Evolutionary conservation across 1,284 basidiomycete genomes (phyloP).

Genomic region (Boletus semigastroideus): DNA sequence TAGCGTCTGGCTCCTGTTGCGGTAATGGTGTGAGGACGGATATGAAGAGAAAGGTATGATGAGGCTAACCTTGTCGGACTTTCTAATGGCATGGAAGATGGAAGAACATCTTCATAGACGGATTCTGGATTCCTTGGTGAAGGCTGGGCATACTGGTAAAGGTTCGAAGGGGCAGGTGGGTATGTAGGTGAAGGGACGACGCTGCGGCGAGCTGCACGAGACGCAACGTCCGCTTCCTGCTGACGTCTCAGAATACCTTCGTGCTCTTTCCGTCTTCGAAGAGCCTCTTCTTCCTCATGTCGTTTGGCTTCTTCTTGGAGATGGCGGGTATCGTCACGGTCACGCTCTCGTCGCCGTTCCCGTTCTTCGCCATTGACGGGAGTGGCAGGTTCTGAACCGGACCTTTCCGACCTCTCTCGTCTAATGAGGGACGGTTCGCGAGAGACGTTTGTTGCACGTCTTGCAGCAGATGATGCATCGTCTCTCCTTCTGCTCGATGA

Average conservation of each 20-base stretch:
- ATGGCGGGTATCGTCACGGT: constrained; percentile 18
- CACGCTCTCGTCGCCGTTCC: constrained; percentile 28
- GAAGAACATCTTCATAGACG: constrained; percentile 24
- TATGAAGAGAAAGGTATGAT: constrained; percentile 25
- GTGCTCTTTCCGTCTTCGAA: constrained; percentile 40
- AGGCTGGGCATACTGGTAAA: constrained; percentile 25
- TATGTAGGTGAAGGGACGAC: constrained; percentile 23
- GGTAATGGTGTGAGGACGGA: constrained; percentile 27
- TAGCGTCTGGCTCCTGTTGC: constrained; percentile 20
- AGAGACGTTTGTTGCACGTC: constrained; percentile 28
- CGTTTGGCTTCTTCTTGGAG: constrained; percentile 27
- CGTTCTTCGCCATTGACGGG: constrained; percentile 29
- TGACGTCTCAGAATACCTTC: constrained; percentile 49
- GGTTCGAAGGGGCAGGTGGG: constrained; percentile 14
- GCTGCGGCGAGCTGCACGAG: constrained; percentile 27
- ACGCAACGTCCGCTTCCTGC: constrained; percentile 38
- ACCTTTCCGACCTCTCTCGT: constrained; percentile 29
- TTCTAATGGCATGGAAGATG: constrained; percentile 44
- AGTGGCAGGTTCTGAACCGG: constrained; percentile 27
- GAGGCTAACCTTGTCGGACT: constrained; percentile 42
- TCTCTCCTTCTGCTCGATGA: constrained; percentile 25
- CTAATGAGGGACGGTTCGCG: constrained; percentile 25
- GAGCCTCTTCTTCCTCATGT: constrained; percentile 35
- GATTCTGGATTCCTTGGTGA: constrained; percentile 25
- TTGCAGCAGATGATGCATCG: constrained; percentile 23